Evolutionary conservation across 2,329 filamentous ascomycete species (phyloP), one percentile per base, ranked within the genome.

Genomic region (Trichoderma asperellum): DNA sequence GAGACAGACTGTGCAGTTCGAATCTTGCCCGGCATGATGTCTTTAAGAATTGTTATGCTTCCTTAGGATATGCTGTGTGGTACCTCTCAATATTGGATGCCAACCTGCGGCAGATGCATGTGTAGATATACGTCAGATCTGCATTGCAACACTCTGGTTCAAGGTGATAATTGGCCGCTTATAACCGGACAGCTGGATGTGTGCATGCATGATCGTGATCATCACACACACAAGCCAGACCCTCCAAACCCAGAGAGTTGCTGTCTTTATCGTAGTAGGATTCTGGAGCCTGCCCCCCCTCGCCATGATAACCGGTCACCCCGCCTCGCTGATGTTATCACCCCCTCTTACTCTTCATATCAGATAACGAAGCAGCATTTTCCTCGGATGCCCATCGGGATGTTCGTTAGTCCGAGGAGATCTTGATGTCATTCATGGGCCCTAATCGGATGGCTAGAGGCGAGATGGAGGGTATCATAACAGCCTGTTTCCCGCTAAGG

Each of bases 1-100:
- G 73, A 74, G 29, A 74, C 73, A 16, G 71, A 61, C 56, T 74
- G 73, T 2, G 89, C 90, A 43, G 89, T 92, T 68, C 92, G 88
- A 73, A 95, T 89, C 49, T 81, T 87, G 67, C 73, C 73, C 5
- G 75, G 73, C 75, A 77, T 77, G 18, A 12, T 73, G 58, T 21
- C 10, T 70, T 86, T 7, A 57, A 11, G 16, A 32, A 32, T 21
- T 49, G 5, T 35, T 37, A 5, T 34, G 5, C 32, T 21, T 27
- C 14, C 29, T 37, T 21, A 14, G n/a, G 14, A 29, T 8, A 27
- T 10, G n/a, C 12, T 11, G 21, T 16, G 55, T 34, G 18, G 11
- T 32, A 18, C n/a, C 18, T 12, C 18, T 10, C 35, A 32, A 18
- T 56, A 52, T 43, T 56, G 52, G 35, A 43, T 56, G 61, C 61